Conservation (phyloP, 1,139 yeast species). For the Spathaspora sp. region DNA sequence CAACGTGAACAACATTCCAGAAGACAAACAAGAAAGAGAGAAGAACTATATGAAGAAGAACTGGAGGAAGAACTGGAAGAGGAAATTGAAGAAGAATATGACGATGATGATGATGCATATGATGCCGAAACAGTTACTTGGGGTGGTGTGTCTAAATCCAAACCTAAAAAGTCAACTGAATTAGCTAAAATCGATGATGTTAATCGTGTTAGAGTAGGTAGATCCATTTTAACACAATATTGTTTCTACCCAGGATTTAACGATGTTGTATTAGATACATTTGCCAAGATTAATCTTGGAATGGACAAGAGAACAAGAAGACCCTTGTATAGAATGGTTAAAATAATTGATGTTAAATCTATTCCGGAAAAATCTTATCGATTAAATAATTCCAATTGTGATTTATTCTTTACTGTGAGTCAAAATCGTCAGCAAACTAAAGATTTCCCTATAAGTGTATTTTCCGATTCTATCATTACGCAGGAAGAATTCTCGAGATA, state of each 20-base stretch:
- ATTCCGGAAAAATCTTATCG: conserved; percentile 56
- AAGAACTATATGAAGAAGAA: conserved; percentile 34
- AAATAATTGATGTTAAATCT: conserved; percentile 62
- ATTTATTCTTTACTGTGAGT: conserved; percentile 62
- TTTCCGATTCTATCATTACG: conserved; percentile 74
- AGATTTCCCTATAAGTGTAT: conserved; percentile 70
- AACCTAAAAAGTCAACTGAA: conserved; percentile 28
- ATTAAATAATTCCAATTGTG: conserved; percentile 54
- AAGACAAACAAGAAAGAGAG: conserved; percentile 22
- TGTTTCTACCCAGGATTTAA: conserved; percentile 83
- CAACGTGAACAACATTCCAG: conserved; percentile 71
- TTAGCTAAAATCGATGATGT: conserved; percentile 55
- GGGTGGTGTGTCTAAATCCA: conserved; percentile 41
- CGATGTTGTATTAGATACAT: conserved; percentile 67
- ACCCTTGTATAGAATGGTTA: conserved; percentile 82
- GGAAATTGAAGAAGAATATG: conserved; percentile 42
- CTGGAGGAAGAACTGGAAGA: conserved; percentile 44
- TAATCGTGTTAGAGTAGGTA: conserved; percentile 72
- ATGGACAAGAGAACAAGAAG: conserved; percentile 58
- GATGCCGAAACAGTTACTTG: conserved; percentile 49
- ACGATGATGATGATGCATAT: conserved; percentile 31
- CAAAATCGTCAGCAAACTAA: conserved; percentile 68
- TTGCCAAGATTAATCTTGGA: conserved; percentile 82
- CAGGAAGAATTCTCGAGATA: conserved; percentile 74
- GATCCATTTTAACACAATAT: conserved; percentile 69